These are phyloP conservation scores for Penicillium digitatum DNA, from an alignment of 2,329 filamentous ascomycete species.

Conservation along the genomic window DNA sequence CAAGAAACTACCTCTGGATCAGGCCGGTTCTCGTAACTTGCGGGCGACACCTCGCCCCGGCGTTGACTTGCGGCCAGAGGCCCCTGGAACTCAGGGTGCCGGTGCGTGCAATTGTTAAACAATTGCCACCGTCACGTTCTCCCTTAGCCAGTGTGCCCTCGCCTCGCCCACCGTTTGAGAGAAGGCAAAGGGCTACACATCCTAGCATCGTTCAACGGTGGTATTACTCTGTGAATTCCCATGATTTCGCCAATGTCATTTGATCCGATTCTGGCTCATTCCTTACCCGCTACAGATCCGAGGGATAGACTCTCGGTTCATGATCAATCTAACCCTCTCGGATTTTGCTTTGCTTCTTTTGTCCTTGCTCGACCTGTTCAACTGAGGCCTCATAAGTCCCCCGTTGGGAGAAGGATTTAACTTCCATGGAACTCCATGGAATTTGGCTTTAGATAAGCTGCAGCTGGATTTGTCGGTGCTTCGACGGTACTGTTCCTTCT, in stretches of 20 bases:
- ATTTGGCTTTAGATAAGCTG: conserved; percentile 31
- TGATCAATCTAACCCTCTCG: conserved; percentile 16
- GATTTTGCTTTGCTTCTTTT: conserved; percentile 21
- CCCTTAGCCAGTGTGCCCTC: neutral
- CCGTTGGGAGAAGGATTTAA: conserved; percentile 14
- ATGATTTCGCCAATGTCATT: conserved; percentile 9
- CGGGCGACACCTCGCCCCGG: conserved; percentile 61
- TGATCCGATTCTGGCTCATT: neutral
- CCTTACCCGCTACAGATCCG: conserved; percentile 7
- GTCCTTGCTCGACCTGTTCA: conserved; percentile 13
- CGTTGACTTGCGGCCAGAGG: conserved; percentile 63
- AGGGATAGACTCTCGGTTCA: conserved; percentile 14
- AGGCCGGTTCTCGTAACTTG: conserved; percentile 85
- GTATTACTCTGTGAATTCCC: conserved; percentile 9
- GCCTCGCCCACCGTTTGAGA: neutral
- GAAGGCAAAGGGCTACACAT: neutral
- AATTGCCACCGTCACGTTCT: neutral
- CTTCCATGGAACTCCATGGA: conserved; percentile 25
- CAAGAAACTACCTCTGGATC: conserved; percentile 94
- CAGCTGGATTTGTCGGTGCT: conserved; percentile 27
- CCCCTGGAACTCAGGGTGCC: conserved; percentile 56
- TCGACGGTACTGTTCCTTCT: conserved; percentile 25
- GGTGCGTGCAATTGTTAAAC: conserved; percentile 62
- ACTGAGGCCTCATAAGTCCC: conserved; percentile 10
- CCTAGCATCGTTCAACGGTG: conserved; percentile 2